Conservation (phyloP, 441 rosid species). For the Erodium chrysanthum region DNA sequence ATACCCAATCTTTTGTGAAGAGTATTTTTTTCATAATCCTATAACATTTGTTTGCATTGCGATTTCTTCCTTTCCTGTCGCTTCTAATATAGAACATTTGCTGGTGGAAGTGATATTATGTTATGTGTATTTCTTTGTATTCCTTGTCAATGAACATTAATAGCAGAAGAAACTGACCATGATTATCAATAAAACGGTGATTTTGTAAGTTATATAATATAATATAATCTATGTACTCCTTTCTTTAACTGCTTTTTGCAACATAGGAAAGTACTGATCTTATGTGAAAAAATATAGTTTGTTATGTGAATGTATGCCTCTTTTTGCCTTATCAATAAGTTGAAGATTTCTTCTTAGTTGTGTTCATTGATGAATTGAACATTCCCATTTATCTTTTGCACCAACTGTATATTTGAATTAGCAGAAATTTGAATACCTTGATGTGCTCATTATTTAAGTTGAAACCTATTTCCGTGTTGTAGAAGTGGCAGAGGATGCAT, state of each 20-base stretch:
- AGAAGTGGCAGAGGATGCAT: constrained; percentile 71
- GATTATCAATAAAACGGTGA: too few relatives aligned
- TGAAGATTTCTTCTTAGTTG: neutral
- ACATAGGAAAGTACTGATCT: too few relatives aligned
- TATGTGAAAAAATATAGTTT: neutral
- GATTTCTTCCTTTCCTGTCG: neutral
- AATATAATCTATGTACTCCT: too few relatives aligned
- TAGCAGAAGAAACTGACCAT: too few relatives aligned
- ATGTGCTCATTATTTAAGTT: constrained; percentile 11
- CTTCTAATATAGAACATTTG: neutral
- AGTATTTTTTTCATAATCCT: too few relatives aligned
- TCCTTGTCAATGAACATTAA: too few relatives aligned
- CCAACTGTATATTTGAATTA: neutral
- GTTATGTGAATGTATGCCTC: neutral
- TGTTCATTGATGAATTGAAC: neutral
- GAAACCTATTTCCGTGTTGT: constrained; percentile 21
- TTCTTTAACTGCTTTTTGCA: too few relatives aligned
- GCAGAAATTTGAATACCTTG: neutral
- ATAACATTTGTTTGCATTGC: too few relatives aligned
- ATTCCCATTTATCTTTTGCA: neutral
- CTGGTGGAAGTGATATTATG: too few relatives aligned
- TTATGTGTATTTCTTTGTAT: too few relatives aligned
- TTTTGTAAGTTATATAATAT: too few relatives aligned
- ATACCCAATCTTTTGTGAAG: too few relatives aligned
- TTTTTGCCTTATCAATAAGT: neutral